phyloP scores from a whole-genome alignment of 331 rosid genomes.

The Malus hybrid region DNA sequence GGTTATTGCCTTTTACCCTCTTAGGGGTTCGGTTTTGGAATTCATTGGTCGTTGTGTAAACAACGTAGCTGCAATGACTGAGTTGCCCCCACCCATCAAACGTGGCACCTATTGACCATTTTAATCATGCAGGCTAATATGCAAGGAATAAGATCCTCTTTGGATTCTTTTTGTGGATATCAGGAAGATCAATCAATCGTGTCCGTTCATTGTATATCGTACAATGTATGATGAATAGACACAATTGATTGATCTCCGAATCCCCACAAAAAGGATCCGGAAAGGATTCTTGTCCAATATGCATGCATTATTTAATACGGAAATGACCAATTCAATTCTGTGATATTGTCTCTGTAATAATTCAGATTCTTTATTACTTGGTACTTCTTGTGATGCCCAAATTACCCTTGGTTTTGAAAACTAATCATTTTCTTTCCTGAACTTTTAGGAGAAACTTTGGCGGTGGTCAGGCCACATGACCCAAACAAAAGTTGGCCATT shows the following conservation, averaged over 20 bases:
- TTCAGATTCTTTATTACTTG: not conserved
- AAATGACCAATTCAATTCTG: not conserved
- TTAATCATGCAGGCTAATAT: not conserved
- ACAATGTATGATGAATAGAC: too few relatives aligned
- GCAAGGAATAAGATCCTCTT: too few relatives aligned
- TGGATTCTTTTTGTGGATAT: too few relatives aligned
- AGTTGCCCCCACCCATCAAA: slow-evolving; percentile 10
- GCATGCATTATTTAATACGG: not conserved
- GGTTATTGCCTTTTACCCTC: slow-evolving; percentile 2
- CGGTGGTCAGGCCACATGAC: not conserved
- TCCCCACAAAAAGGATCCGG: accelerated
- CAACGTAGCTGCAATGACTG: slow-evolving; percentile 18
- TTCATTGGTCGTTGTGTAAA: slow-evolving; percentile 19
- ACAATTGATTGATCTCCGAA: too few relatives aligned
- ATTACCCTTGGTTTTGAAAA: not conserved
- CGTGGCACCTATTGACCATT: slow-evolving; percentile 25
- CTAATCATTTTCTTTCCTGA: not conserved
- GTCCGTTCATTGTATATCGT: too few relatives aligned
- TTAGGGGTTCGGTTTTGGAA: slow-evolving; percentile 26
- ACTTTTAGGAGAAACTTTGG: slow-evolving; percentile 10
- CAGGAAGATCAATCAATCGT: too few relatives aligned
- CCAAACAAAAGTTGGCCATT: too few relatives aligned
- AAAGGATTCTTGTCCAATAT: not conserved
- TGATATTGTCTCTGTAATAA: not conserved
- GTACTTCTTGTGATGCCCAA: not conserved